These are phyloP conservation scores for Microcyclosporella mali DNA, from an alignment of 2,329 filamentous ascomycete species.

Conservation along the genomic window DNA sequence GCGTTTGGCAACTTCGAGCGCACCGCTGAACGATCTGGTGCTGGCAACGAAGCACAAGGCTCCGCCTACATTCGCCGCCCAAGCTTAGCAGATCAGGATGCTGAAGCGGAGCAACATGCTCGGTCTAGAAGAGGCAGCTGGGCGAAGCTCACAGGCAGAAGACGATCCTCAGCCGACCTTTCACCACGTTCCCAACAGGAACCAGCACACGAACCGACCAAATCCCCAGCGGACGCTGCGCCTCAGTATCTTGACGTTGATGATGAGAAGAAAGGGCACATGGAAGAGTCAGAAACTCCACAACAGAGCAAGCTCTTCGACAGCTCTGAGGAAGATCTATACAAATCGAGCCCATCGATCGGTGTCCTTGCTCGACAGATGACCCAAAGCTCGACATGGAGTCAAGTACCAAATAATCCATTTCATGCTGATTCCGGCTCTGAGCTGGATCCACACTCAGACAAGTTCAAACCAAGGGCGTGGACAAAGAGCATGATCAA, in stretches of 20 bases:
- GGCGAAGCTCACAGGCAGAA: slow-evolving; percentile 2
- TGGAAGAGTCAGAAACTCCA: slow-evolving; percentile 19
- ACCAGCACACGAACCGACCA: neutral
- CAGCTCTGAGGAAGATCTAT: slow-evolving; percentile 15
- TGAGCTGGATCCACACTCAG: slow-evolving; percentile 40
- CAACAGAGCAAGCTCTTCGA: slow-evolving; percentile 15
- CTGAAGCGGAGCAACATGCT: slow-evolving; percentile 13
- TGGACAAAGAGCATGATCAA: slow-evolving; percentile 48
- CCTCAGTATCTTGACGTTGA: slow-evolving; percentile 17
- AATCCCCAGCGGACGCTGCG: slow-evolving; percentile 1
- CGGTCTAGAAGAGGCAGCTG: slow-evolving; percentile 12
- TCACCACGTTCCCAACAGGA: neutral
- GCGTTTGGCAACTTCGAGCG: slow-evolving; percentile 38
- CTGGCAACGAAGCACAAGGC: slow-evolving; percentile 28
- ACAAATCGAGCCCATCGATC: slow-evolving; percentile 36
- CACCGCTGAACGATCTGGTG: slow-evolving; percentile 33
- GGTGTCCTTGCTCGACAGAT: slow-evolving; percentile 38
- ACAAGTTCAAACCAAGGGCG: slow-evolving; percentile 43
- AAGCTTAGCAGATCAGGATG: slow-evolving; percentile 18
- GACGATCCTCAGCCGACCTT: slow-evolving; percentile 11
- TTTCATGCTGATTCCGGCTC: slow-evolving; percentile 38
- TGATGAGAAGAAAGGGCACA: slow-evolving; percentile 19
- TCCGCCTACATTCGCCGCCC: slow-evolving; percentile 23
- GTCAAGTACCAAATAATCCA: slow-evolving; percentile 33
- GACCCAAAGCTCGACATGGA: slow-evolving; percentile 36